Evolutionary conservation across 1,139 yeast genomes (phyloP).

Genomic region (Sporopachydermia cereana): DNA sequence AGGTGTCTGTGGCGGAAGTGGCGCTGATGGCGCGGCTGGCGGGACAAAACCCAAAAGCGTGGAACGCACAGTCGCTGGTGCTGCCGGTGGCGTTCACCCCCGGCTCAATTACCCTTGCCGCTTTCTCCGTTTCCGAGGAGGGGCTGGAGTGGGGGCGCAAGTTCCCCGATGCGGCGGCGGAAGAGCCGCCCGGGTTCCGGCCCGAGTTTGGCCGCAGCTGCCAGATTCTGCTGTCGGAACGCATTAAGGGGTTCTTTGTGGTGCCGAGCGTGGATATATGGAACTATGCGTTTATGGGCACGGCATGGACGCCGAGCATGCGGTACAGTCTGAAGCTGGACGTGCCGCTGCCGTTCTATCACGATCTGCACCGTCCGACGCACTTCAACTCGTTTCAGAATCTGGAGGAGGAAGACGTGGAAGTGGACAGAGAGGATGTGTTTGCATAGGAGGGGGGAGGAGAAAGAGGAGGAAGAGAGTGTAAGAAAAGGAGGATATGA

Average conservation of each 20-base stretch:
- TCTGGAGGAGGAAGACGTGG: constrained; percentile 46
- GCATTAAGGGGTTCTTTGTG: constrained; percentile 69
- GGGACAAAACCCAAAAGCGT: constrained; percentile 22
- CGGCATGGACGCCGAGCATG: constrained; percentile 58
- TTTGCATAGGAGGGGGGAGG: neutral
- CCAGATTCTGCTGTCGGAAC: constrained; percentile 66
- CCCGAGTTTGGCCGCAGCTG: constrained; percentile 47
- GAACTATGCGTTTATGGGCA: constrained; percentile 87
- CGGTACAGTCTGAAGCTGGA: constrained; percentile 62
- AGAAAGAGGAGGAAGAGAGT: neutral
- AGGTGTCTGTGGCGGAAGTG: constrained; percentile 61
- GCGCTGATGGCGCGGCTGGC: constrained; percentile 43
- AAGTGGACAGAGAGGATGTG: constrained; percentile 57
- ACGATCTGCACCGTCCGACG: constrained; percentile 76
- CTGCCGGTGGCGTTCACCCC: constrained; percentile 66
- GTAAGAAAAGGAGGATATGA: neutral
- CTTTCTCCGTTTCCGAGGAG: constrained; percentile 45
- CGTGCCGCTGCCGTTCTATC: constrained; percentile 71
- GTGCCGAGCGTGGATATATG: constrained; percentile 81
- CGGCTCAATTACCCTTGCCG: constrained; percentile 72
- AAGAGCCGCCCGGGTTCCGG: constrained; percentile 51
- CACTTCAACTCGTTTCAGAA: constrained; percentile 73
- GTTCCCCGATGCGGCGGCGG: constrained; percentile 43
- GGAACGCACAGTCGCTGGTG: constrained; percentile 36
- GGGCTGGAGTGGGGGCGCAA: constrained; percentile 73